phyloP scores from a whole-genome alignment of 495 filamentous ascomycete species.

The Annulohypoxylon bovei region DNA sequence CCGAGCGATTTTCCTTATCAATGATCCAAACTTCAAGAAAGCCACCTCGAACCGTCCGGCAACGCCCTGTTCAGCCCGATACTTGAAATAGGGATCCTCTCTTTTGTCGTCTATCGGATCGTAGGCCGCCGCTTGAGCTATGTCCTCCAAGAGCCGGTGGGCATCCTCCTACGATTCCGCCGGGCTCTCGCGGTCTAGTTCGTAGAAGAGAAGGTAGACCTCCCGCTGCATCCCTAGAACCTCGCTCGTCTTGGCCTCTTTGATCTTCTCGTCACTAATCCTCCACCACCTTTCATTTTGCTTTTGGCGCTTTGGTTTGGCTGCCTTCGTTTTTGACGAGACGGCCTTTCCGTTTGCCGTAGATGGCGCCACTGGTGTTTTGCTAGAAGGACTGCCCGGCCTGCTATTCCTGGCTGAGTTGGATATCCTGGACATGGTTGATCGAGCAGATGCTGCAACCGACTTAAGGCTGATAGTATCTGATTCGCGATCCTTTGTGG shows the following conservation, averaged over 20 bases:
- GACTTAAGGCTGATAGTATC: constrained; percentile 56
- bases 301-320: constrained; percentile 63
- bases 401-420: constrained; percentile 42
- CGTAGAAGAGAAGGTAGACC: constrained; percentile 97
- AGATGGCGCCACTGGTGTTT: constrained; percentile 42
- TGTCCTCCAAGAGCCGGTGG: constrained; percentile 30
- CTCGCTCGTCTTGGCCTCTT: constrained; percentile 89
- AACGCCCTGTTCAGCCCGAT: constrained; percentile 7
- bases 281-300: constrained; percentile 91
- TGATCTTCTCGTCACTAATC: constrained; percentile 97
- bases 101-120: constrained; percentile 15
- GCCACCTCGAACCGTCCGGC: constrained; percentile 11
- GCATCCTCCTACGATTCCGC: constrained; percentile 41
- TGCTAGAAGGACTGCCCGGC: constrained; percentile 36
- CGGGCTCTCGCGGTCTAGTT: constrained; percentile 65
- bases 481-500: constrained; percentile 40
- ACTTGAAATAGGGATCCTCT: constrained; percentile 12
- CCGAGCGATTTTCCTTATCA: not conserved
- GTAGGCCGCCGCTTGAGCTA: constrained; percentile 22
- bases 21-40: constrained; percentile 1
- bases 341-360: constrained; percentile 15
- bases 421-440: constrained; percentile 53
- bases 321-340: constrained; percentile 2
- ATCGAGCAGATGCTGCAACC: constrained; percentile 54
- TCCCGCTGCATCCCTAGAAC: constrained; percentile 94